phyloP scores from a whole-genome alignment of 768 basidiomycete genomes.

The Mycena metata region DNA sequence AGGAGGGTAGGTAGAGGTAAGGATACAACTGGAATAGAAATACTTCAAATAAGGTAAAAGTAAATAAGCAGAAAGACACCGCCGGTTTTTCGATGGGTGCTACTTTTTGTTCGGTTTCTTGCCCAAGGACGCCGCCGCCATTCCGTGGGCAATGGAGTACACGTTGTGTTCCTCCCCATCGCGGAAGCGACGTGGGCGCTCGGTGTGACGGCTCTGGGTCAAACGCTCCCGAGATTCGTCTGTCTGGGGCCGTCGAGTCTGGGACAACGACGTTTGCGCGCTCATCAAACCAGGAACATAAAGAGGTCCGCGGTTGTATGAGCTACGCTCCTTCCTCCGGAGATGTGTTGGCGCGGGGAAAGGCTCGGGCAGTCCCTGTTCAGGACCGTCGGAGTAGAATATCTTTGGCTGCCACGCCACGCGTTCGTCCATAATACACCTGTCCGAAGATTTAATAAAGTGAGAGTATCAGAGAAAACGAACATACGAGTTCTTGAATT shows the following conservation, averaged over 20 bases:
- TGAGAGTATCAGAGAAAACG: neutral
- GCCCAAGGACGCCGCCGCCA: constrained; percentile 21
- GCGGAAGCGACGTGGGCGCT: constrained; percentile 35
- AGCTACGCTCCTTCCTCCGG: constrained; percentile 85
- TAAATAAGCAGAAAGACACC: constrained; percentile 18
- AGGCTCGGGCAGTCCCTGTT: constrained; percentile 81
- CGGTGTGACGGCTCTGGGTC: constrained; percentile 23
- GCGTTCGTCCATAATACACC: constrained; percentile 87
- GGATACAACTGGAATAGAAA: constrained; percentile 9
- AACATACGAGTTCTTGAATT: constrained; percentile 85
- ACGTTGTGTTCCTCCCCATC: constrained; percentile 25
- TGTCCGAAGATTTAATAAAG: neutral
- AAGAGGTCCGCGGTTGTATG: constrained; percentile 79
- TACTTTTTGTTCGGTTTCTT: constrained; percentile 30
- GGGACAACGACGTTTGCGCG: constrained; percentile 33
- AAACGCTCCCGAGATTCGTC: constrained; percentile 29
- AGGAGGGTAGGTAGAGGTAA: neutral
- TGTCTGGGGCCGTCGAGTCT: constrained; percentile 27
- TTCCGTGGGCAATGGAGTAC: constrained; percentile 20
- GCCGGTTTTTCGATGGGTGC: neutral
- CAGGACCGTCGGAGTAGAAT: constrained; percentile 81
- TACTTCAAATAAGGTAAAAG: constrained; percentile 35
- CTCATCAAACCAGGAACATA: constrained; percentile 64
- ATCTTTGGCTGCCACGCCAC: constrained; percentile 89
- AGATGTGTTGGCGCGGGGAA: constrained; percentile 89